Percentiles rank a stretch among this genome's conserved stretches.
phyloP scores from a whole-genome alignment of 805 yeast genomes.

The Ogataea neopini region DNA sequence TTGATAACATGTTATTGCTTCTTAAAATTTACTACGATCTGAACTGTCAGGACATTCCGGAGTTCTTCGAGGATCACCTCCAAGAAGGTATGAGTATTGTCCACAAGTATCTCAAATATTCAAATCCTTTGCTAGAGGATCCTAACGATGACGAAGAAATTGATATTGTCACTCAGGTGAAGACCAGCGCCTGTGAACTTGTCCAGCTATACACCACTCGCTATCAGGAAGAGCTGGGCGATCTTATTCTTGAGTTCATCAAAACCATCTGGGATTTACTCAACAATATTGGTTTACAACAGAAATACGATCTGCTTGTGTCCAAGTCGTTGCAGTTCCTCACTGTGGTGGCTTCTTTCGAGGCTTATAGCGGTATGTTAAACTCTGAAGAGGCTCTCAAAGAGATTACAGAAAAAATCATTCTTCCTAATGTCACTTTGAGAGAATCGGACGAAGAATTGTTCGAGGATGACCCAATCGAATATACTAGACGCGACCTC shows the following conservation, averaged over 20 bases:
- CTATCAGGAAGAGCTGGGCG: slow-evolving; percentile 89
- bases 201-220: slow-evolving; percentile 84
- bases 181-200: slow-evolving; percentile 81
- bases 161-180: slow-evolving; percentile 68
- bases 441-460: slow-evolving; percentile 88
- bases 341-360: slow-evolving; percentile 75
- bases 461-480: slow-evolving; percentile 97
- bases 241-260: slow-evolving; percentile 73
- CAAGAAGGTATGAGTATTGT: slow-evolving; percentile 73
- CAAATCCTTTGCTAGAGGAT: slow-evolving; percentile 54
- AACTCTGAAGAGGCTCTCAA: slow-evolving; percentile 60
- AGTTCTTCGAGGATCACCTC: slow-evolving; percentile 92
- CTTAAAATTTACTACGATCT: slow-evolving; percentile 87
- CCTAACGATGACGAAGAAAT: slow-evolving; percentile 66
- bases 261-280: slow-evolving; percentile 80
- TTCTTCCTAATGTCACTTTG: slow-evolving; percentile 83
- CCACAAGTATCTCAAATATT: slow-evolving; percentile 74
- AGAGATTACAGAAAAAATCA: slow-evolving; percentile 77
- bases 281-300: slow-evolving; percentile 62
- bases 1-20: slow-evolving; percentile 70
- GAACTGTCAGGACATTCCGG: slow-evolving; percentile 98
- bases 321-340: slow-evolving; percentile 79
- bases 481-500: slow-evolving; percentile 85
- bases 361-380: slow-evolving; percentile 66
- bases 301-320: slow-evolving; percentile 81